Base-by-base conservation (phyloP, 2,329 filamentous ascomycete species). In the Colletotrichum euphorbiae region DNA sequence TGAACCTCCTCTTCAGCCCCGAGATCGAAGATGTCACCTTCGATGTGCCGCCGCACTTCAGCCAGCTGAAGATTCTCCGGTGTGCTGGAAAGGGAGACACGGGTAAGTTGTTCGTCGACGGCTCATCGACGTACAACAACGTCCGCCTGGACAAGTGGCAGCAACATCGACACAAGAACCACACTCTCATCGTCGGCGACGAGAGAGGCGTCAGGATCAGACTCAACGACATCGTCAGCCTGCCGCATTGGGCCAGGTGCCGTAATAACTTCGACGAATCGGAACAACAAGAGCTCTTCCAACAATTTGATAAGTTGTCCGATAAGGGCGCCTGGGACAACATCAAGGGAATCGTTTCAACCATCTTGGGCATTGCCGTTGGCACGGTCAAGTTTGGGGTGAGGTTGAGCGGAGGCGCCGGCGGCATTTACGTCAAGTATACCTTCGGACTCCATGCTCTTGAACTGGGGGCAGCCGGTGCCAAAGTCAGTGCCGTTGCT, bases 111-210 rank as follows among this genome's bases (percentile, higher is more conserved):
- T 54, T 63, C 51, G 46, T 63, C 21, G 60, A 63, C 40, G 60
- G 60, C n/a, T 55, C 40, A 3, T 55, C 60, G 12, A 63, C 60
- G 12, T 63, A 63, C 51, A 55, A 57, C 24, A 54, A 46, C 60
- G 60, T 63, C 15, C 50, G 60, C 21, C 60, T 63, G 19, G 60
- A 63, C 24, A 63, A 55, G 15, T 63, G 60, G 60, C 60, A 63
- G 38, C 38, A 36, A 7, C 60, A 63, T 40, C 50, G 51, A 12
- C 60, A 63, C 31, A 55, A 54, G 38, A 63, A 63, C 36, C 60
- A 63, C 28, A 63, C 36, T 11, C 60, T 63, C 13, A 28, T 55
- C 31, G 24, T 63, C 40, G 60, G 60, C 60, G 31, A 63, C 12
- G 42, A 55, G 24, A n/a, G 60, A 12, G 60, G 60, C 42, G 60